Base-by-base conservation (phyloP, 2,329 filamentous ascomycete species). In the Aspergillus sclerotialis region DNA sequence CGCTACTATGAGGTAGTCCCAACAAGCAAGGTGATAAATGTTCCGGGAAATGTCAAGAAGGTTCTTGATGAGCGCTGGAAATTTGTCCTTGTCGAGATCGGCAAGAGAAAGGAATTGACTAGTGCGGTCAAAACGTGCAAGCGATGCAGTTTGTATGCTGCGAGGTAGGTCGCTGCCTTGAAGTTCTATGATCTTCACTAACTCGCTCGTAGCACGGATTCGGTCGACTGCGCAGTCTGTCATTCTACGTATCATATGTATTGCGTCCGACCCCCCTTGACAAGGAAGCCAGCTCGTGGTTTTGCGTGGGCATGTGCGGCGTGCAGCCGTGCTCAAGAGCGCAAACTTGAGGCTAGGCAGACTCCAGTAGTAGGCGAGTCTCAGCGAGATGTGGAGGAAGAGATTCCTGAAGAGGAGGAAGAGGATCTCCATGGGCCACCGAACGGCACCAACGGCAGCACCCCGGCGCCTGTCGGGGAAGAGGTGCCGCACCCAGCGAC, bases 251-350 rank as follows among this genome's bases (percentile, higher is more conserved):
- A 95, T 65, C 92, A 98, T 68, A 96, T 98, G 90, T 86, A 89
- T 53, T 98, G 92, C 61, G 92, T 98, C 37, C 82, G 84, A 41
- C 92, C 92, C 26, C 87, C 89, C 24, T 64, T 98, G 43, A 74
- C 88, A 34, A 98, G 95, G 63, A 98, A 98, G 63, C 92, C 92
- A 13, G 94, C 90, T 30, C 82, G 92, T 61, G 92, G 92, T 25
- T 98, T 98, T 64, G 92, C 88, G 4, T 98, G 92, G 92, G 90
- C 92, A 18, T 98, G 92, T 61, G 92, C 86, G 35, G 84, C 90
- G 39, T 98, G 92, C 63, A 95, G 88, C 61, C 82, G 90, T 52
- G 89, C 87, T n/a, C 89, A 94, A 57, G 92, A 96, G 63, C 80
- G 85, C 49, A 93, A 85, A 60, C 70, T 95, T 17, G 89, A 96